Base-by-base conservation (phyloP, 768 basidiomycete species). In the Rhizopogon salebrosus region DNA sequence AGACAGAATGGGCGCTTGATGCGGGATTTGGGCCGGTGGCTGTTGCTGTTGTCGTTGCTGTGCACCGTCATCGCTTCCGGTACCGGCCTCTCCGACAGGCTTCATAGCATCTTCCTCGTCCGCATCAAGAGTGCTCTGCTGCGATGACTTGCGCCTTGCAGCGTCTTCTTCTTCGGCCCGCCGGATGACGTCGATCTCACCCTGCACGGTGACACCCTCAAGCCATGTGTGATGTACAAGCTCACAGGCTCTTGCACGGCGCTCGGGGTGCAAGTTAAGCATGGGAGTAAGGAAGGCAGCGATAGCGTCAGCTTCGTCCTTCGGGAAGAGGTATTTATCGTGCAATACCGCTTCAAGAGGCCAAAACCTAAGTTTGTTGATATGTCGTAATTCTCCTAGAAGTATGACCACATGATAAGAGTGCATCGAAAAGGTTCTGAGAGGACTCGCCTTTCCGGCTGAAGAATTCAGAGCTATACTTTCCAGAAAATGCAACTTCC, bases 291-390 rank as follows among this genome's bases (percentile, higher is more conserved):
- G 74, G 78, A 97, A 95, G 1, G 82, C 78, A 2, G 86, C 79
- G 55, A 98, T 85, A 36, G 80, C 74, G 39, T 90, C 88, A 1
- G 95, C 91, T 48, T 95, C 93, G 4, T 78, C 71, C 46, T 81
- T 79, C 1, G 92, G 85, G 64, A 99, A 92, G 52, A 97, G 82
- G 72, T 98, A 98, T 73, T 99, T 98, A 77, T 99, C 95, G 62
- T 89, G 85, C 53, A 93, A 70, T 20, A 94, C 91, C 9, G 83
- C 70, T 0, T 83, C 80, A 24, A 95, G 77, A 4, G 91, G 90
- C 92, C 92, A 98, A 70, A 81, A 95, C 13, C 94, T 87, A 36
- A 98, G 78, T 68, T 95, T 95, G 68, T 85, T 87, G 64, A 98
- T 98, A 60, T 95, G 92, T 7, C 93, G 85, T 27, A 98, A 82